Evolutionary conservation across 2,329 filamentous ascomycete species (phyloP), one percentile per base, ranked within the genome.

Genomic region (Albifimbria verrucaria): DNA sequence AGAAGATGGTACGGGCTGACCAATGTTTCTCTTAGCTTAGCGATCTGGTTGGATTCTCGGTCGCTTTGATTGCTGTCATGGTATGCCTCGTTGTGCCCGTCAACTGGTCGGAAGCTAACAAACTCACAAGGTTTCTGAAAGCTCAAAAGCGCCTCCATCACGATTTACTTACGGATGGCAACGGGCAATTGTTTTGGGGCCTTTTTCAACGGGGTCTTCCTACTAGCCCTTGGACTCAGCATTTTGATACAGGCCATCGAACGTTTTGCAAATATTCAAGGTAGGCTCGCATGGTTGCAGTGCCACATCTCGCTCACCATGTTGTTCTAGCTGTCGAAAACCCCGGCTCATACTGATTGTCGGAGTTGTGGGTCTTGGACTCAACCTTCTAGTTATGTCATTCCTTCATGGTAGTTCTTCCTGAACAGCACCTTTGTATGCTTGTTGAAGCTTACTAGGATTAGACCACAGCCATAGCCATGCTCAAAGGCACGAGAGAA

Each of bases 121-220:
- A 36, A 39, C 21, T 15, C 39, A 10, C 17, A 44, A 86, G 85
- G 69, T 86, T 53, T 78, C 85, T 20, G 79, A 87, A 57, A 72
- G 77, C 42, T 72, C 74, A 44, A 70, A 57, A 20, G 58, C 79
- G 5, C 80, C 80, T 1, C 86, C 86, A 1, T 75, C 80, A 44
- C 49, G 60, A 22, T 66, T 62, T 25, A 71, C 87, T 0, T 92
- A 89, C 59, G 88, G 88, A n/a, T 92, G 87, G 88, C 85, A 89
- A 52, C 79, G 89, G 26, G 87, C 88, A 17, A 80, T 82, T n/a
- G 68, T 91, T 1, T 74, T 92, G 0, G 88, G 5, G 87, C 87
- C 21, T 92, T 92, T 68, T 92, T 92, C 77, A 92, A 92, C 62
- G 88, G 88, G 15, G 84, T 86, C 1, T 89, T 92, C 54, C 77